These are phyloP conservation scores for Elongisporangium prolatum DNA, from an alignment of 352 stramenopile species.

Conservation along the genomic window DNA sequence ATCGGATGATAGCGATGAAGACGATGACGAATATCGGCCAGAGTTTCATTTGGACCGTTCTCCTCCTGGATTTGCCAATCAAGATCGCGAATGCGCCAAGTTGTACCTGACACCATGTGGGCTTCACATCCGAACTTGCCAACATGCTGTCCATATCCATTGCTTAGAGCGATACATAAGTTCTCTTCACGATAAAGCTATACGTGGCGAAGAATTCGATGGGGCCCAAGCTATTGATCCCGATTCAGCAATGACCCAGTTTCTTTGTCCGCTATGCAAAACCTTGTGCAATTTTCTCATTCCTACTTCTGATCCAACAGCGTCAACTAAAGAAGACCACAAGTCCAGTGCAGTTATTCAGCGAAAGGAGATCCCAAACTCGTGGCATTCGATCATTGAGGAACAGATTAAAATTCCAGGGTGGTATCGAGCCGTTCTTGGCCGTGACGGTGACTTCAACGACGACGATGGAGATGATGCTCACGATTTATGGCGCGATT, in stretches of 20 bases:
- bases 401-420: slow-evolving; percentile 55
- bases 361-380: slow-evolving; percentile 10
- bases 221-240: slow-evolving; percentile 85
- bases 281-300: slow-evolving; percentile 90
- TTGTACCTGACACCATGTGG: slow-evolving; percentile 75
- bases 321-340: slow-evolving; percentile 1
- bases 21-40: slow-evolving; percentile 31
- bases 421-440: slow-evolving; percentile 70
- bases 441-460: slow-evolving; percentile 49
- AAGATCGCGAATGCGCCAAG: slow-evolving; percentile 47
- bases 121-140: slow-evolving; percentile 81
- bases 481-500: slow-evolving; percentile 81
- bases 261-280: slow-evolving; percentile 91
- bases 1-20: slow-evolving; percentile 45
- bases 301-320: slow-evolving; percentile 55
- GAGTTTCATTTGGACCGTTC: slow-evolving; percentile 36
- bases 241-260: slow-evolving; percentile 88
- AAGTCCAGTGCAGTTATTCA: background rate
- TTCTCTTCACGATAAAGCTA: slow-evolving; percentile 83
- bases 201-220: slow-evolving; percentile 86
- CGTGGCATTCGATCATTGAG: slow-evolving; percentile 59
- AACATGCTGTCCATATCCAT: slow-evolving; percentile 85
- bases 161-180: slow-evolving; percentile 84
- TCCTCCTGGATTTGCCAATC: slow-evolving; percentile 37
- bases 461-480: slow-evolving; percentile 45